A percentile compares a stretch with the other conserved stretches of the same genome.
phyloP scores from a whole-genome alignment of 2,329 filamentous ascomycete genomes.

The Chalaropsis thielavioides region DNA sequence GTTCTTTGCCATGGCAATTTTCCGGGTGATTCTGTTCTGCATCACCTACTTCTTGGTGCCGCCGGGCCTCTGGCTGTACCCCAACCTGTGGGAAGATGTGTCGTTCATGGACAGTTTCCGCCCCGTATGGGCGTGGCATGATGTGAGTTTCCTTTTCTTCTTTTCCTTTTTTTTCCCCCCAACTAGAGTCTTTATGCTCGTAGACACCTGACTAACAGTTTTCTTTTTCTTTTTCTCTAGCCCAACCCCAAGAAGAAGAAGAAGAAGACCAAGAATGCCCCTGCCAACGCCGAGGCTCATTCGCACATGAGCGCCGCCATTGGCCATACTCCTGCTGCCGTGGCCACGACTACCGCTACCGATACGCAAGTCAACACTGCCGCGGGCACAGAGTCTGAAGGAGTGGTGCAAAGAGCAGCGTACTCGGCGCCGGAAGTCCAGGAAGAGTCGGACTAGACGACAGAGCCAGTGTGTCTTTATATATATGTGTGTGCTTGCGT shows the following conservation, averaged over 20 bases:
- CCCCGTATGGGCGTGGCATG: slow-evolving; percentile 95
- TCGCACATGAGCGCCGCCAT: slow-evolving; percentile 37
- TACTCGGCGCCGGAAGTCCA: slow-evolving; percentile 41
- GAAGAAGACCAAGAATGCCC: slow-evolving; percentile 34
- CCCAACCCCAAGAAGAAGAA: slow-evolving; percentile 41
- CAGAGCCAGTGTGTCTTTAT: neutral
- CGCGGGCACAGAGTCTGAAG: slow-evolving; percentile 22
- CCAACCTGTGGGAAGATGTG: slow-evolving; percentile 95
- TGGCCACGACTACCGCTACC: slow-evolving; percentile 43
- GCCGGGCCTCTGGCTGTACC: slow-evolving; percentile 94
- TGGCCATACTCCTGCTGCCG: slow-evolving; percentile 37
- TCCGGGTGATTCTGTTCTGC: slow-evolving; percentile 87
- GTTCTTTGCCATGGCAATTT: slow-evolving; percentile 96
- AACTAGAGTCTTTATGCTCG: neutral
- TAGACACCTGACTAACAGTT: slow-evolving; percentile 21
- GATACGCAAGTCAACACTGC: slow-evolving; percentile 39
- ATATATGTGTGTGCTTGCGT: neutral
- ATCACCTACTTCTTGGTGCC: slow-evolving; percentile 72
- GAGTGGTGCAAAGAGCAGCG: slow-evolving; percentile 8
- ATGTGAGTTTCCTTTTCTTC: slow-evolving; percentile 41
- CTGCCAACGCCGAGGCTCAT: slow-evolving; percentile 24
- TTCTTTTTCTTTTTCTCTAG: slow-evolving; percentile 23
- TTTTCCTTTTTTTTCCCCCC: neutral
- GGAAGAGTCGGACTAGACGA: slow-evolving; percentile 36
- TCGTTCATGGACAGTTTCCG: slow-evolving; percentile 96